A percentile compares a stretch with the other conserved stretches of the same genome.
These are phyloP conservation scores for Breynia disticha DNA, from an alignment of 441 rosid species.

Conservation along the genomic window DNA sequence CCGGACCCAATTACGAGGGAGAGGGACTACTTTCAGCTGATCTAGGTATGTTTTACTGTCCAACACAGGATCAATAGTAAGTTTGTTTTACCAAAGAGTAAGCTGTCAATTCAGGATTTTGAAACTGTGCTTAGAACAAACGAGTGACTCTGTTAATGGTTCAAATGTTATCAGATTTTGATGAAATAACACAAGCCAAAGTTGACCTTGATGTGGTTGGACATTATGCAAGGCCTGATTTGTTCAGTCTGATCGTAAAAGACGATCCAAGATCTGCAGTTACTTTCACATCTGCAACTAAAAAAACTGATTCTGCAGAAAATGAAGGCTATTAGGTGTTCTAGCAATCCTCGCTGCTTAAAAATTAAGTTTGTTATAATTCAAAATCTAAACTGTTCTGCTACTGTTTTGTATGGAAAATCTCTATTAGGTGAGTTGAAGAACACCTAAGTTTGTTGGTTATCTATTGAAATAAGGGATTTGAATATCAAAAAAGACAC, in stretches of 20 bases:
- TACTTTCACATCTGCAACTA: slow-evolving; percentile 37
- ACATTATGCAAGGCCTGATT: slow-evolving; percentile 83
- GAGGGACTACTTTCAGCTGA: slow-evolving; percentile 79
- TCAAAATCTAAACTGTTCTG: not conserved
- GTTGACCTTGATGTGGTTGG: slow-evolving; percentile 87
- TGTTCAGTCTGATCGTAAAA: slow-evolving; percentile 67
- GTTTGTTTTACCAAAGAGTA: too few relatives aligned
- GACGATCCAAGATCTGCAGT: slow-evolving; percentile 65
- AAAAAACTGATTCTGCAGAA: slow-evolving; percentile 23
- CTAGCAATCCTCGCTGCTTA: not conserved
- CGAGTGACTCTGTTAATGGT: slow-evolving; percentile 8
- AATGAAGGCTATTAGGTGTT: slow-evolving; percentile 1
- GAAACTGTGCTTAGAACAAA: not conserved
- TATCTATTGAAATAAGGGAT: too few relatives aligned
- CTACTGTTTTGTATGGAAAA: too few relatives aligned
- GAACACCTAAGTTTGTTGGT: too few relatives aligned
- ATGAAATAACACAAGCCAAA: slow-evolving; percentile 74
- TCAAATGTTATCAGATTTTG: slow-evolving; percentile 47
- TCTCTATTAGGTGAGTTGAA: too few relatives aligned
- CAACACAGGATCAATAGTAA: too few relatives aligned
- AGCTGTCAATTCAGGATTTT: slow-evolving; percentile 1
- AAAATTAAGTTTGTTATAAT: not conserved
- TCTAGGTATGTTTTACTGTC: slow-evolving; percentile 40
- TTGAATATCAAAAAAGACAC: too few relatives aligned
- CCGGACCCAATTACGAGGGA: slow-evolving; percentile 74